Evolutionary conservation across 1,284 basidiomycete species (phyloP).

Genomic region (Vanrija sp.): DNA sequence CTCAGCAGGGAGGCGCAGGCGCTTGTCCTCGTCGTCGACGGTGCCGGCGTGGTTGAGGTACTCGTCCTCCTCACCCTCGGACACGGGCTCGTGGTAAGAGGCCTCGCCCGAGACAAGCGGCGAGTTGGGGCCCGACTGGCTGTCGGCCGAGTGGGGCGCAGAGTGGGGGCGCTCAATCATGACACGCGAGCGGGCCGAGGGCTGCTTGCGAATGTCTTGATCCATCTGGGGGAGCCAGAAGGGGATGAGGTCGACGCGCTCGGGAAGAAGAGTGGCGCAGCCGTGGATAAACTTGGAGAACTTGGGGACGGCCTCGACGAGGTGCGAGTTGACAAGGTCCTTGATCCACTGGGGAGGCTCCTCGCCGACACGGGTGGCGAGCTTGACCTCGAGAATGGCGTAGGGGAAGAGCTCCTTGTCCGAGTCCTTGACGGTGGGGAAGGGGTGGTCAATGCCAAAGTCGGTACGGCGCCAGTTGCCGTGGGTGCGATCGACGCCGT

Average conservation of each 20-base stretch:
- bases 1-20: conserved; percentile 66
- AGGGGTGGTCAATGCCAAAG: conserved; percentile 88
- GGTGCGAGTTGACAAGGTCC: conserved; percentile 87
- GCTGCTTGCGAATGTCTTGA: conserved; percentile 84
- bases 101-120: conserved; percentile 33
- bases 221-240: conserved; percentile 93
- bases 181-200: conserved; percentile 62
- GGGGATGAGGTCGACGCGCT: conserved; percentile 94
- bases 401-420: conserved; percentile 93
- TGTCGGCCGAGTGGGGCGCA: conserved; percentile 37
- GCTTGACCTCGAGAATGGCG: conserved; percentile 91
- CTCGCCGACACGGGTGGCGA: conserved; percentile 95
- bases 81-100: conserved; percentile 75
- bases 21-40: conserved; percentile 59
- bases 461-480: conserved; percentile 94
- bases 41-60: conserved; percentile 67
- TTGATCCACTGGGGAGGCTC: conserved; percentile 95
- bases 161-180: conserved; percentile 67
- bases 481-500: conserved; percentile 69
- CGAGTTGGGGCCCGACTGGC: conserved; percentile 46
- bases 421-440: conserved; percentile 67
- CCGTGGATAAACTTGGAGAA: conserved; percentile 90
- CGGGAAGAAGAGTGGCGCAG: conserved; percentile 85
- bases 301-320: conserved; percentile 90
- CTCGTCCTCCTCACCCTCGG: conserved; percentile 74